Evolutionary conservation across 2,329 filamentous ascomycete genomes (phyloP).

Genomic region (Neurospora sp.): DNA sequence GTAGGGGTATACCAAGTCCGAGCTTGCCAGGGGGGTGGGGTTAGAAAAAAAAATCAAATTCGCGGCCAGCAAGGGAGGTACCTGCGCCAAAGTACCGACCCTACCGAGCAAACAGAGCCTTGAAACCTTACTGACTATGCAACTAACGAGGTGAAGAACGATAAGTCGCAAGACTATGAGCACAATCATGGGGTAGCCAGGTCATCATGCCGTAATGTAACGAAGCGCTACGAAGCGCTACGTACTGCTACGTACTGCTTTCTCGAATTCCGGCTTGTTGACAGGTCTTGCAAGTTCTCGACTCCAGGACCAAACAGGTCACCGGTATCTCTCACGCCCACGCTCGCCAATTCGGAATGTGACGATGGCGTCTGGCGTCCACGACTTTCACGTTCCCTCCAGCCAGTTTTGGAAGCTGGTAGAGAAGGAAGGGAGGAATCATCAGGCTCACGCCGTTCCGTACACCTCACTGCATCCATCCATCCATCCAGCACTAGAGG

Average conservation of each 20-base stretch:
- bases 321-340: neutral
- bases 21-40: neutral
- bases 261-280: neutral
- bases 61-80: neutral
- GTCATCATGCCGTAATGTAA: neutral
- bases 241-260: neutral
- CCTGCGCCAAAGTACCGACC: neutral
- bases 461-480: neutral
- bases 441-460: neutral
- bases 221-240: neutral
- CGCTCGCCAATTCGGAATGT: neutral
- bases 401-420: neutral
- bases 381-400: neutral
- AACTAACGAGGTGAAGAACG: neutral
- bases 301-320: neutral
- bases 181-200: neutral
- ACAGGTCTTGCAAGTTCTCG: neutral
- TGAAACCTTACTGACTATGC: neutral
- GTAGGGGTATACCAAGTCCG: neutral
- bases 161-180: neutral
- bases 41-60: neutral
- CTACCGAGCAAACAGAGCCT: neutral
- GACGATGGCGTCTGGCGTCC: neutral
- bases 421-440: neutral
- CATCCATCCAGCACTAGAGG: neutral